phyloP scores from a whole-genome alignment of 495 filamentous ascomycete species.

The Daldinia decipiens region DNA sequence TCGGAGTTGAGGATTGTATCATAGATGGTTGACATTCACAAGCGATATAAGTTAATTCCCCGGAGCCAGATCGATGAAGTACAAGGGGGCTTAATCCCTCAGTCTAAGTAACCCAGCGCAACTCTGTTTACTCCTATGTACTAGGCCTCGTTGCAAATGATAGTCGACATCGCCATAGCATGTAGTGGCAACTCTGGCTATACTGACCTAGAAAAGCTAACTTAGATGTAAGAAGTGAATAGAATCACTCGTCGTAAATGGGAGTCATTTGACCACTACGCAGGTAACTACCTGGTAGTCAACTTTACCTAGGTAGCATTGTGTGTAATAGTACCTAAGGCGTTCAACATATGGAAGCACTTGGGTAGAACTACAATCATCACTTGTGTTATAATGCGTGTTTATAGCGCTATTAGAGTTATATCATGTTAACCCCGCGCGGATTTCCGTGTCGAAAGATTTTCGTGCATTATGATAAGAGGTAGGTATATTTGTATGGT shows the following conservation, averaged over 20 bases:
- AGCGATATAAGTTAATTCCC: slow-evolving; percentile 28
- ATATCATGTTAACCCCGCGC: neutral
- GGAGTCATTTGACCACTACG: neutral
- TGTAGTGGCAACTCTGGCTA: neutral
- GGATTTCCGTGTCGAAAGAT: neutral
- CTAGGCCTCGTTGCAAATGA: slow-evolving; percentile 11
- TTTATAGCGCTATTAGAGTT: neutral
- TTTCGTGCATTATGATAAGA: neutral
- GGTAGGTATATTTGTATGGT: neutral
- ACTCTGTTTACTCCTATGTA: slow-evolving; percentile 17
- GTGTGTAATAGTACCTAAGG: no score
- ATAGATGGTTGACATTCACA: slow-evolving; percentile 43
- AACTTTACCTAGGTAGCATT: no score
- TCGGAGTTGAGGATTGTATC: slow-evolving; percentile 45
- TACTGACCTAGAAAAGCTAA: neutral
- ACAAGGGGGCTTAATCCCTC: slow-evolving; percentile 11
- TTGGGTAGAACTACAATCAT: no score
- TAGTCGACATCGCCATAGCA: slow-evolving; percentile 8
- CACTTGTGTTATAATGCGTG: no score
- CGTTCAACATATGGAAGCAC: no score
- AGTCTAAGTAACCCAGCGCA: slow-evolving; percentile 10
- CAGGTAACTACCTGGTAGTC: no score
- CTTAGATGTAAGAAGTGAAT: neutral
- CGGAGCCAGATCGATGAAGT: slow-evolving; percentile 17
- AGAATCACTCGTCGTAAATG: neutral